Evolutionary conservation across 2,329 filamentous ascomycete species (phyloP).

Genomic region (Phaeosphaeria sp.): DNA sequence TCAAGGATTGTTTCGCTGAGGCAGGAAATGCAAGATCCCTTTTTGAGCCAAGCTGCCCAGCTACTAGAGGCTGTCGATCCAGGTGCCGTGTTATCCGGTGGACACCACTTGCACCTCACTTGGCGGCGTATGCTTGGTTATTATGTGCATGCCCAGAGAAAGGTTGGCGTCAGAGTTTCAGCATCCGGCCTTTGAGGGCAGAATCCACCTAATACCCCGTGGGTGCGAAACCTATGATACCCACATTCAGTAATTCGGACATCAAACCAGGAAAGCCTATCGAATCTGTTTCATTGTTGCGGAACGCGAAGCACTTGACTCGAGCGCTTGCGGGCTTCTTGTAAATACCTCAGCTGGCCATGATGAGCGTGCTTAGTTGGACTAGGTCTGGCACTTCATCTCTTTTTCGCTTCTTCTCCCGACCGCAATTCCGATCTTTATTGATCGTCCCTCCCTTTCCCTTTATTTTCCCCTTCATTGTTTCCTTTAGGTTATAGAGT

Average conservation of each 20-base stretch:
- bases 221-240: background rate
- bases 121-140: background rate
- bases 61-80: background rate
- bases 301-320: background rate
- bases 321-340: background rate
- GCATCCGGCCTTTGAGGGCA: background rate
- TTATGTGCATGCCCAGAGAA: background rate
- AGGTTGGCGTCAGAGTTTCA: background rate
- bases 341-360: background rate
- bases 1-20: background rate
- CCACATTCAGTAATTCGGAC: background rate
- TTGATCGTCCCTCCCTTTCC: background rate
- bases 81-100: background rate
- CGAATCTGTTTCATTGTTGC: background rate
- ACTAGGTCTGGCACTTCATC: constrained; percentile 1
- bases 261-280: background rate
- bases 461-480: too few species aligned
- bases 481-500: background rate
- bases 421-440: background rate
- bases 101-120: background rate
- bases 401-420: background rate
- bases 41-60: background rate
- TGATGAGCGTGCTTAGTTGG: background rate
- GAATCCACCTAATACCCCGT: background rate
- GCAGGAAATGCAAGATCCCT: background rate